Evolutionary conservation across 2,329 filamentous ascomycete species (phyloP), one percentile per base, ranked within the genome.

Genomic region (Aureobasidium mangrovei): DNA sequence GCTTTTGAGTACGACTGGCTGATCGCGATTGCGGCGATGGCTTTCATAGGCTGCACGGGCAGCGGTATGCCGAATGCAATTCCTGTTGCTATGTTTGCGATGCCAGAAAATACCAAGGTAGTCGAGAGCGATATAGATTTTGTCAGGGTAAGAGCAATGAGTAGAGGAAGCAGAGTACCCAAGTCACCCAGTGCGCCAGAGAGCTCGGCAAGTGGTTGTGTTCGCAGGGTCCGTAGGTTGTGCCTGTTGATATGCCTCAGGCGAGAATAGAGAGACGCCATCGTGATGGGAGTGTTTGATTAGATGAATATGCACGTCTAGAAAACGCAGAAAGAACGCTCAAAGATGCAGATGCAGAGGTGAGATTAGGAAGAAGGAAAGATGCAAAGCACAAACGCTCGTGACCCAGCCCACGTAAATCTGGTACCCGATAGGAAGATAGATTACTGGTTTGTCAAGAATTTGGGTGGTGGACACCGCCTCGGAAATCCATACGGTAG

Each of bases 21-120:
- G 56, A 96, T 88, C n/a, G 90, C 88, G 0, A 94, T 86, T 0
- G 91, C 88, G 4, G 91, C 91, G 57, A 97, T 94, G 36, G 91
- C 91, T 77, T 85, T 86, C 83, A 86, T 86, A 0, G 91, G 91
- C 72, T 96, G 91, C 0, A 96, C 90, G 0, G 91, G 91, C 3
- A 96, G 72, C 2, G 91, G 91, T 39, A 97, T 85, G 5, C 91
- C 91, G 64, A 96, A 97, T 32, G 84, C 70, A 1, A 84, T 65
- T 18, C 91, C 93, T 0, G 91, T 95, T 9, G 86, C 64, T 54
- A 96, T 81, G 64, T 97, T 97, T 69, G 86, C 91, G 7, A 91
- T 64, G 1, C 93, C 93, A 0, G 89, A 91, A 67, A 95, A 93
- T 4, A 97, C 81, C 0, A 97, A 78, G 0, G 91, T 96, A 45